Conservation (phyloP, 2,329 filamentous ascomycete species). For the Nemania abortiva region DNA sequence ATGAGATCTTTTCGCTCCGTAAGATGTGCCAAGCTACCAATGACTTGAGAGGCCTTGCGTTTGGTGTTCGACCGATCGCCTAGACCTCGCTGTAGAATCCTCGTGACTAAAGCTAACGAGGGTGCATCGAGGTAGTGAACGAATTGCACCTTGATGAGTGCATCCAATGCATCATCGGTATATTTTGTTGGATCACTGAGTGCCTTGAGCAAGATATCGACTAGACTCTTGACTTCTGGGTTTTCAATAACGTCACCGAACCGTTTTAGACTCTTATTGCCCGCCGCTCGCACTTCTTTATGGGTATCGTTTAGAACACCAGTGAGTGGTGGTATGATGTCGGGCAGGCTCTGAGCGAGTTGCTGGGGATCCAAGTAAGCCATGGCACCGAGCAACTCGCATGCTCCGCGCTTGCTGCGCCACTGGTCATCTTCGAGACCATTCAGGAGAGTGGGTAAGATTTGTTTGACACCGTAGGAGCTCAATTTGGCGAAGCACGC, state of each 20-base stretch:
- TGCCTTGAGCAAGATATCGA: slow-evolving; percentile 92
- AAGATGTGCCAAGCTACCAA: slow-evolving; percentile 95
- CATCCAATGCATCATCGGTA: slow-evolving; percentile 92
- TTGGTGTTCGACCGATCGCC: slow-evolving; percentile 94
- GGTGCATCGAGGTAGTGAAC: slow-evolving; percentile 98
- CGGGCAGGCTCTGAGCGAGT: slow-evolving; percentile 88
- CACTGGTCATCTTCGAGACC: slow-evolving; percentile 96
- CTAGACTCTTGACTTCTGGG: slow-evolving; percentile 93
- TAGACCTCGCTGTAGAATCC: slow-evolving; percentile 93
- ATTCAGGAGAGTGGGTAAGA: slow-evolving; percentile 89
- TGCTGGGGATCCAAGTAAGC: slow-evolving; percentile 97
- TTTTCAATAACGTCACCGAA: slow-evolving; percentile 99
- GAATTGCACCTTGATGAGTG: slow-evolving; percentile 97
- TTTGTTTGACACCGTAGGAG: slow-evolving; percentile 95
- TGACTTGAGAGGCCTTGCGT: slow-evolving; percentile 95
- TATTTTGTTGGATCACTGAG: slow-evolving; percentile 97
- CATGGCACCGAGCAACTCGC: slow-evolving; percentile 96
- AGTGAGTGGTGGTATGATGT: slow-evolving; percentile 96
- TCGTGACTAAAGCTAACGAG: slow-evolving; percentile 92
- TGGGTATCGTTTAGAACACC: slow-evolving; percentile 96
- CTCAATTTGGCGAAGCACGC: slow-evolving; percentile 93
- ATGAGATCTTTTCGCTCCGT: slow-evolving; percentile 96
- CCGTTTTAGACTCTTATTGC: slow-evolving; percentile 95
- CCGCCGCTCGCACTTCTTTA: slow-evolving; percentile 92
- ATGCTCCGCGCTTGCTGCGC: slow-evolving; percentile 98